Evolutionary conservation across 2,329 filamentous ascomycete genomes (phyloP).

Genomic region (Raffaelea ambrosiae): DNA sequence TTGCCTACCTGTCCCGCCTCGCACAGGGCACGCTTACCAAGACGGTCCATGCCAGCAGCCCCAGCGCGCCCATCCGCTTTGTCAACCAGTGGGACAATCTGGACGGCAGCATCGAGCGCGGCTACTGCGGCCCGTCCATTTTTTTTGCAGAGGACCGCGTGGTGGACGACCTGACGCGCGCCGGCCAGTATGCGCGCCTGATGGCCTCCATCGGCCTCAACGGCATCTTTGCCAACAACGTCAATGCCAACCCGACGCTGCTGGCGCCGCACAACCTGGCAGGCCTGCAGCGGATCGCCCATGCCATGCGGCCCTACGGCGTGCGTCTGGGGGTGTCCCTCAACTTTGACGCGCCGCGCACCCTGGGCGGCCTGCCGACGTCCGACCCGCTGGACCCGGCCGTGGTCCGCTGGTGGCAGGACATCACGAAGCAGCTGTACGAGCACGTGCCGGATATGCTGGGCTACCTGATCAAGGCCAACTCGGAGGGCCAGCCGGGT

Average conservation of each 20-base stretch:
- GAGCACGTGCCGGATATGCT: slow-evolving; percentile 55
- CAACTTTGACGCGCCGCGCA: slow-evolving; percentile 57
- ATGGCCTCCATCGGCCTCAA: slow-evolving; percentile 60
- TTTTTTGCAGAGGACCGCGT: slow-evolving; percentile 54
- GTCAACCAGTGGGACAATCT: slow-evolving; percentile 69
- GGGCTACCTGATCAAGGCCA: slow-evolving; percentile 63
- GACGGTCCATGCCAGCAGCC: slow-evolving; percentile 41
- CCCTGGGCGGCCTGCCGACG: slow-evolving; percentile 45
- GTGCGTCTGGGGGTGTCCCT: slow-evolving; percentile 57
- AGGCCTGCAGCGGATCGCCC: slow-evolving; percentile 53
- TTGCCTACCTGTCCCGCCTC: slow-evolving; percentile 59
- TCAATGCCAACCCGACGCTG: slow-evolving; percentile 56
- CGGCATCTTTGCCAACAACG: slow-evolving; percentile 61
- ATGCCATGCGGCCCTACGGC: slow-evolving; percentile 59
- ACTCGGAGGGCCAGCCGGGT: slow-evolving; percentile 64
- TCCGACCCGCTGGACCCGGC: slow-evolving; percentile 55
- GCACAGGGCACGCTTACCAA: slow-evolving; percentile 47
- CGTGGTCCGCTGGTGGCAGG: slow-evolving; percentile 56
- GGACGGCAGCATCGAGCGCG: slow-evolving; percentile 58
- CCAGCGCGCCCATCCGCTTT: slow-evolving; percentile 56
- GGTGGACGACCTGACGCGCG: slow-evolving; percentile 50
- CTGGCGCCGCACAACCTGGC: slow-evolving; percentile 47
- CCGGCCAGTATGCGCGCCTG: slow-evolving; percentile 54
- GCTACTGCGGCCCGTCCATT: slow-evolving; percentile 59
- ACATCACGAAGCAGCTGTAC: slow-evolving; percentile 52